phyloP scores from a whole-genome alignment of 768 basidiomycete genomes.

The Pleurotus sapidus region DNA sequence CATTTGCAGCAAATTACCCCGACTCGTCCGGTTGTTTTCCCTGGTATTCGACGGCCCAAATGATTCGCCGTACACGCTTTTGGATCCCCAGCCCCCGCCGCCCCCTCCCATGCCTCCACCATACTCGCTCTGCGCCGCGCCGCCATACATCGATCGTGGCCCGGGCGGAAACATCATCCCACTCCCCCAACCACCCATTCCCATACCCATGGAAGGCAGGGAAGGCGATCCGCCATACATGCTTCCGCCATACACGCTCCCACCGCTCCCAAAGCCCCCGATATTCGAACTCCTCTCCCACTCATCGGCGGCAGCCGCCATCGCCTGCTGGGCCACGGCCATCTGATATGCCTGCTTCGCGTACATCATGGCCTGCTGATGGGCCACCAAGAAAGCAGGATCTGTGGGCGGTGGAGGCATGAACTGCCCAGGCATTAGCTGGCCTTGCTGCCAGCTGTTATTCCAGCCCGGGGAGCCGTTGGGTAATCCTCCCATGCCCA shows the following conservation, averaged over 20 bases:
- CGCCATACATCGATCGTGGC: conserved; percentile 57
- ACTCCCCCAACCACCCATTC: conserved; percentile 32
- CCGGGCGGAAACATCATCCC: conserved; percentile 51
- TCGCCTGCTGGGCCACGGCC: conserved; percentile 88
- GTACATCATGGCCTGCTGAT: conserved; percentile 83
- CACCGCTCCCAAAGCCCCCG: conserved; percentile 41
- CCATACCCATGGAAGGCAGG: conserved; percentile 25
- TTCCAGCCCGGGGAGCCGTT: conserved; percentile 11
- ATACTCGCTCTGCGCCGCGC: conserved; percentile 61
- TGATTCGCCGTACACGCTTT: conserved; percentile 70
- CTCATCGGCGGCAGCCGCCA: conserved; percentile 85
- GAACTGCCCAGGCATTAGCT: conserved; percentile 36
- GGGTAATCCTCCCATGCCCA: conserved; percentile 27
- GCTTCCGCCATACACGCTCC: conserved; percentile 45
- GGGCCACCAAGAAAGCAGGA: conserved; percentile 63
- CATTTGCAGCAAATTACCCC: conserved; percentile 31
- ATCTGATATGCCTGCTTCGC: conserved; percentile 91
- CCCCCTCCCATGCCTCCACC: conserved; percentile 45
- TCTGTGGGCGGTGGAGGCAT: conserved; percentile 44
- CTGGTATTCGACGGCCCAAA: conserved; percentile 40
- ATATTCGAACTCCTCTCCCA: conserved; percentile 79
- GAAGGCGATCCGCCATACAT: conserved; percentile 21
- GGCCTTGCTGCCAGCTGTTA: conserved; percentile 31
- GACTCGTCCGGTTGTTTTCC: conserved; percentile 27
- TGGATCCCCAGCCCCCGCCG: conserved; percentile 46